Conservation (phyloP, 75 land plant genomes). For the Pinus taeda region DNA sequence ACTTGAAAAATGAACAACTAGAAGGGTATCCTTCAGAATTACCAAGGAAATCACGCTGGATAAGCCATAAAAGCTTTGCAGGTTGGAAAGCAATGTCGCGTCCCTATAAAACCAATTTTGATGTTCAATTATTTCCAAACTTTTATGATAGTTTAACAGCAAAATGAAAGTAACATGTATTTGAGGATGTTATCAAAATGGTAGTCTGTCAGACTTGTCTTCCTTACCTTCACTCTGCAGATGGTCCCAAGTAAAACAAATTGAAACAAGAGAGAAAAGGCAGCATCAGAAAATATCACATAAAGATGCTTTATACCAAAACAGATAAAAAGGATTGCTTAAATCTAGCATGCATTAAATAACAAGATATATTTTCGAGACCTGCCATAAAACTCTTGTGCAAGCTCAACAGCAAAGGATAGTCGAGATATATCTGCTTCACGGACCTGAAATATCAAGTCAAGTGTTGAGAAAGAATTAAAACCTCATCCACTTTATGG, state of each 20-base stretch:
- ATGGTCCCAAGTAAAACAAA: slow-evolving; percentile 7
- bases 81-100: slow-evolving; percentile 88
- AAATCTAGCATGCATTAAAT: background rate
- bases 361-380: slow-evolving; percentile 10
- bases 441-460: slow-evolving; percentile 47
- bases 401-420: slow-evolving; percentile 91
- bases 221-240: slow-evolving; percentile 65
- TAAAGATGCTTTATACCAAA: background rate
- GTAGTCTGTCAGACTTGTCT: background rate
- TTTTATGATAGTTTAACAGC: background rate
- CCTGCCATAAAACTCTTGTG: slow-evolving; percentile 95
- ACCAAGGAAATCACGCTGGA: slow-evolving; percentile 94
- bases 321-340: background rate
- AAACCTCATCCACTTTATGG: slow-evolving; percentile 1
- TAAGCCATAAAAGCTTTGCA: slow-evolving; percentile 85
- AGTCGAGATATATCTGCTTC: slow-evolving; percentile 85
- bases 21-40: slow-evolving; percentile 22
- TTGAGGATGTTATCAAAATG: background rate
- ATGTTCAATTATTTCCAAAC: background rate
- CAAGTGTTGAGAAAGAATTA: slow-evolving; percentile 7
- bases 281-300: slow-evolving; percentile 1
- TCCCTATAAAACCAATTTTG: slow-evolving; percentile 40
- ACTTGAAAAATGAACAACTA: background rate
- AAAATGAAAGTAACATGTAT: background rate
- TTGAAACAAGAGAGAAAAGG: background rate